Base-by-base conservation (phyloP, 2,329 filamentous ascomycete genomes). In the Ascochyta fabae region DNA sequence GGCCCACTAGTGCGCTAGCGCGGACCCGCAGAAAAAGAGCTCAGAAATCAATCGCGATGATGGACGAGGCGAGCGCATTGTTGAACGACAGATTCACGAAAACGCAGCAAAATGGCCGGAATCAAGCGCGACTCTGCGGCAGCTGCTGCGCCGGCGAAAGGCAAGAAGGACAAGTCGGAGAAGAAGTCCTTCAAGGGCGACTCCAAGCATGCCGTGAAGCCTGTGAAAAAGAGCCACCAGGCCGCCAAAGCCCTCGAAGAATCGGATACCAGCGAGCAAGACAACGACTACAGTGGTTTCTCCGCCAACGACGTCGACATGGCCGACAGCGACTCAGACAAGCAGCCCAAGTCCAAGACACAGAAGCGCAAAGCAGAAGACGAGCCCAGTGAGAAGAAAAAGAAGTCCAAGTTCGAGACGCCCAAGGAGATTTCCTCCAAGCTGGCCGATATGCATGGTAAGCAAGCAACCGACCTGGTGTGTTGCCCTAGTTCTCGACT, bases 131-230 rank as follows among this genome's bases (percentile, higher is more conserved):
- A 75, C 58, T 68, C 70, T 10, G 52, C 56, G 1, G 62, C 59
- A 19, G 22, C 60, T 27, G 54, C 60, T 31, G 61, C 58, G 15
- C 69, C 68, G 52, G 39, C 34, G 24, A 70, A 68, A 39, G 67
- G 57, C 55, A 81, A 80, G 61, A 79, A 78, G 50, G 65, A 64
- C 48, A 75, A 74, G 59, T 64, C 71, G 33, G 70, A 73, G 31
- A 75, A 75, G 58, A 46, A 67, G 8, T 48, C 65, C 5, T 62
- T 64, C 23, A 75, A 73, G 58, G 58, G 58, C 42, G 59, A 62
- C 19, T 61, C 65, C 38, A 68, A 69, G 46, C 61, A 69, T 50
- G 64, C 57, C 27, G 61, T 65, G 34, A 69, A 67, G 56, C 62
- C 64, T 10, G 46, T 54, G 31, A 72, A 75, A 58, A 63, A 65